phyloP scores from a whole-genome alignment of 2,329 filamentous ascomycete species.

The Apiospora kogelbergensis region DNA sequence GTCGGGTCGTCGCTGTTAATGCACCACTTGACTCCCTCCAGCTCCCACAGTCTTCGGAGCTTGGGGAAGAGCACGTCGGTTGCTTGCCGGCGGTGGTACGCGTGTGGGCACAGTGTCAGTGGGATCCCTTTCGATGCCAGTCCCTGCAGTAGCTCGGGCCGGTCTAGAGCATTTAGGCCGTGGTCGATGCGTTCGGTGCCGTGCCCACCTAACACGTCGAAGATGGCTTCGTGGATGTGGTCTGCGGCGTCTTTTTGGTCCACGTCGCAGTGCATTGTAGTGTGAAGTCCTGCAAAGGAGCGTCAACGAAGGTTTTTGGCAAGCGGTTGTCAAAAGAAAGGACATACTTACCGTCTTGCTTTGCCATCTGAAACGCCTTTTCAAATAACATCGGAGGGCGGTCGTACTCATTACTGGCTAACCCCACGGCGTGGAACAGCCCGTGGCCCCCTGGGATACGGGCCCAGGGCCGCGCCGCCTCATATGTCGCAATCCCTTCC shows the following conservation, averaged over 20 bases:
- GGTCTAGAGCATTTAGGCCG: conserved; percentile 39
- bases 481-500: conserved; percentile 39
- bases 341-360: conserved; percentile 31
- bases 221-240: conserved; percentile 39
- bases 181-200: conserved; percentile 42
- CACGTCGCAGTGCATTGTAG: conserved; percentile 52
- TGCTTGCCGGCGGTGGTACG: conserved; percentile 41
- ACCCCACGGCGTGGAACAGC: conserved; percentile 44
- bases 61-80: conserved; percentile 43
- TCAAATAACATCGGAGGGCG: conserved; percentile 46
- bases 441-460: conserved; percentile 30
- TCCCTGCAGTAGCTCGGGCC: conserved; percentile 30
- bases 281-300: conserved; percentile 27
- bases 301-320: not conserved
- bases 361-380: conserved; percentile 35
- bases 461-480: conserved; percentile 38
- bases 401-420: conserved; percentile 47
- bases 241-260: conserved; percentile 47
- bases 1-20: conserved; percentile 75
- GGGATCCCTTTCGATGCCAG: conserved; percentile 34
- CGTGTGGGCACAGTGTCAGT: conserved; percentile 42
- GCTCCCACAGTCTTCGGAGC: conserved; percentile 41
- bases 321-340: no score
- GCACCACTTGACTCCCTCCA: conserved; percentile 42
- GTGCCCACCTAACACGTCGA: conserved; percentile 29